Evolutionary conservation across 225 moss, liverwort and hornwort species (phyloP).

Genomic region (Bryoerythrophyllum caledonicum): DNA sequence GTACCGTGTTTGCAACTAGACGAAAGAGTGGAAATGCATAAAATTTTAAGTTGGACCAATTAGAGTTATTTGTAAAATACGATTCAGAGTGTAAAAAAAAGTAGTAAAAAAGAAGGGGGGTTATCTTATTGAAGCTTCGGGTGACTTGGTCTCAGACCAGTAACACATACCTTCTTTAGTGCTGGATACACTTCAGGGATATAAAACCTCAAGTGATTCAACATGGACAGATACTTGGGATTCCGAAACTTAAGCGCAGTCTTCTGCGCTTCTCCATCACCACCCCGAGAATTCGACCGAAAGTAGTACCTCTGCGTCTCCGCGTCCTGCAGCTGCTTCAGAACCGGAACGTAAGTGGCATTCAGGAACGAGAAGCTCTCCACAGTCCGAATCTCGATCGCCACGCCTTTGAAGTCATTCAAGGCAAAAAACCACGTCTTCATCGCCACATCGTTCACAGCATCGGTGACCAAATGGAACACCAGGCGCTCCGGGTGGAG

Average conservation of each 20-base stretch:
- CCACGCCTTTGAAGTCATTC: constrained; percentile 68
- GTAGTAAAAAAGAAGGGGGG: too few species aligned
- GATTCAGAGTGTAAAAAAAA: too few species aligned
- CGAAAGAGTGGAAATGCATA: too few species aligned
- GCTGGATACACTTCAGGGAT: constrained; percentile 64
- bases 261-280: constrained; percentile 50
- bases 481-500: constrained; percentile 64
- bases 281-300: constrained; percentile 53
- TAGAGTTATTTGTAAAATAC: too few species aligned
- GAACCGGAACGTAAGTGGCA: constrained; percentile 84
- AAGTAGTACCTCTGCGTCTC: constrained; percentile 89
- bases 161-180: constrained; percentile 45
- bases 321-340: constrained; percentile 85
- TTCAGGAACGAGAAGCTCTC: constrained; percentile 91
- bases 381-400: constrained; percentile 74
- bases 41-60: too few species aligned
- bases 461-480: constrained; percentile 93
- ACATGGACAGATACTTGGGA: constrained; percentile 70
- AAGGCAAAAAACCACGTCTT: constrained; percentile 82
- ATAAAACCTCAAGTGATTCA: constrained; percentile 65
- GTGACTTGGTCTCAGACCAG: too few species aligned
- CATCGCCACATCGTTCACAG: constrained; percentile 88
- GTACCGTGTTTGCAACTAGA: neutral
- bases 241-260: constrained; percentile 86
- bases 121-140: too few species aligned